Evolutionary conservation across 1,139 yeast genomes (phyloP).

Genomic region (Saccharomyces hybrid): DNA sequence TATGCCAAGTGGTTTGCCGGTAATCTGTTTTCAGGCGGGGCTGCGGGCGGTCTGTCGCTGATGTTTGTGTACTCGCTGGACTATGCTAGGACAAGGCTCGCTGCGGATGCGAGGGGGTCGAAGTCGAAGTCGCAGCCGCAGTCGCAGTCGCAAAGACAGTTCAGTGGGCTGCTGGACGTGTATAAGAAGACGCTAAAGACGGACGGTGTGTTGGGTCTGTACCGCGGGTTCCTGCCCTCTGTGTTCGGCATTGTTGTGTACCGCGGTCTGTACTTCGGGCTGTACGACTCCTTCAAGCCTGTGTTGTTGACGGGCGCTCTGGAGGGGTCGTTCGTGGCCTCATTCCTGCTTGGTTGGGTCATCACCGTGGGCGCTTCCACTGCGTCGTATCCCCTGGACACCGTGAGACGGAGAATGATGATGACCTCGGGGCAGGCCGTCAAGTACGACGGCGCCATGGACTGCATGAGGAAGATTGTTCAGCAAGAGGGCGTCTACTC

Average conservation of each 20-base stretch:
- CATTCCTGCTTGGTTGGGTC: conserved; percentile 72
- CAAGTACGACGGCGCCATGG: conserved; percentile 68
- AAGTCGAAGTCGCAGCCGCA: conserved; percentile 12
- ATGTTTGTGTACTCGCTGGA: conserved; percentile 72
- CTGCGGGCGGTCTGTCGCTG: conserved; percentile 74
- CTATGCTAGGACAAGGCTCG: conserved; percentile 79
- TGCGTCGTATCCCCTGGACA: conserved; percentile 75
- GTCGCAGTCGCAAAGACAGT: conserved; percentile 50
- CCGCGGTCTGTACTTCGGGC: conserved; percentile 82
- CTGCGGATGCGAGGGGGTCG: conserved; percentile 62
- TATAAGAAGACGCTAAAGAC: conserved; percentile 69
- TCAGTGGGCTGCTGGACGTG: conserved; percentile 70
- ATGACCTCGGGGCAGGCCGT: conserved; percentile 79
- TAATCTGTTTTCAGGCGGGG: conserved; percentile 79
- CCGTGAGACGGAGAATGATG: conserved; percentile 85
- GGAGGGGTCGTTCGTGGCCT: conserved; percentile 64
- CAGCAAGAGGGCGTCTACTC: conserved; percentile 66
- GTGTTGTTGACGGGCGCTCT: conserved; percentile 64
- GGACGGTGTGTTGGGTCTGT: conserved; percentile 74
- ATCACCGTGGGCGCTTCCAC: conserved; percentile 75
- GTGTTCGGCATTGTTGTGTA: conserved; percentile 73
- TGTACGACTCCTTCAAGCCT: conserved; percentile 73
- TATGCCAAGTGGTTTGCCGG: conserved; percentile 70
- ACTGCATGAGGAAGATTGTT: conserved; percentile 63
- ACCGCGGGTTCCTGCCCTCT: conserved; percentile 81